phyloP scores from a whole-genome alignment of 2,329 filamentous ascomycete genomes.

The Colletotrichum paranaense region DNA sequence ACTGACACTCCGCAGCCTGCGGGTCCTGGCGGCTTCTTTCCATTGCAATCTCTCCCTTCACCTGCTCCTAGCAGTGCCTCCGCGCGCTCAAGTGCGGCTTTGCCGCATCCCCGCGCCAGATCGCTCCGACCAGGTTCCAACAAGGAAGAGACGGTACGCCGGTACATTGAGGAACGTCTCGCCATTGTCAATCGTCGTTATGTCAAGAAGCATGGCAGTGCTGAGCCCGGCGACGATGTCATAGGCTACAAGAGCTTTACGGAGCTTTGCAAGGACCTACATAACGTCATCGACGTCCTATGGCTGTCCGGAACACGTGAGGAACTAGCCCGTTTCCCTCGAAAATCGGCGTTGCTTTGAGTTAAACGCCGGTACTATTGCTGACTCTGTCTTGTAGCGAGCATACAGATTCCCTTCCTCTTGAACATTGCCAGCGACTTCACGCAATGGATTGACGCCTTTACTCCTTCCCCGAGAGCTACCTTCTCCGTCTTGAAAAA shows the following conservation, averaged over 20 bases:
- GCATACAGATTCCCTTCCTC: constrained; percentile 85
- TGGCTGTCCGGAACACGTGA: constrained; percentile 90
- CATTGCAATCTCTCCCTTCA: constrained; percentile 58
- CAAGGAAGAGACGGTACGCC: constrained; percentile 69
- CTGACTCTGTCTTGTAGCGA: constrained; percentile 61
- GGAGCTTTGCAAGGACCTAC: constrained; percentile 80
- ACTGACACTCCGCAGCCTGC: constrained; percentile 35
- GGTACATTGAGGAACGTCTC: constrained; percentile 66
- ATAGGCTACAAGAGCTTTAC: constrained; percentile 70
- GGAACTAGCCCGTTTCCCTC: constrained; percentile 43
- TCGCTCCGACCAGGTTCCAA: constrained; percentile 66
- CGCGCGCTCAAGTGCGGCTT: constrained; percentile 45
- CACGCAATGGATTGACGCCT: constrained; percentile 77
- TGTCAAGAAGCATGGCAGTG: constrained; percentile 66
- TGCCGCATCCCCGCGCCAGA: constrained; percentile 67
- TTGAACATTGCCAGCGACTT: constrained; percentile 81
- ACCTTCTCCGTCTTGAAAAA: constrained; percentile 81
- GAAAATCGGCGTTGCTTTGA: background rate
- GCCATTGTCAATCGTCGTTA: constrained; percentile 67
- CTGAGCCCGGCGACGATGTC: constrained; percentile 58
- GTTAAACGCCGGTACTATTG: too few relatives aligned
- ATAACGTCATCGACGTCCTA: constrained; percentile 79
- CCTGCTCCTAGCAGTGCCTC: constrained; percentile 65
- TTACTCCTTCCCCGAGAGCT: constrained; percentile 73
- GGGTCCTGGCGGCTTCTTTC: constrained; percentile 64